Conservation (phyloP, 2,329 filamentous ascomycete genomes). For the Huntiella moniliformis region DNA sequence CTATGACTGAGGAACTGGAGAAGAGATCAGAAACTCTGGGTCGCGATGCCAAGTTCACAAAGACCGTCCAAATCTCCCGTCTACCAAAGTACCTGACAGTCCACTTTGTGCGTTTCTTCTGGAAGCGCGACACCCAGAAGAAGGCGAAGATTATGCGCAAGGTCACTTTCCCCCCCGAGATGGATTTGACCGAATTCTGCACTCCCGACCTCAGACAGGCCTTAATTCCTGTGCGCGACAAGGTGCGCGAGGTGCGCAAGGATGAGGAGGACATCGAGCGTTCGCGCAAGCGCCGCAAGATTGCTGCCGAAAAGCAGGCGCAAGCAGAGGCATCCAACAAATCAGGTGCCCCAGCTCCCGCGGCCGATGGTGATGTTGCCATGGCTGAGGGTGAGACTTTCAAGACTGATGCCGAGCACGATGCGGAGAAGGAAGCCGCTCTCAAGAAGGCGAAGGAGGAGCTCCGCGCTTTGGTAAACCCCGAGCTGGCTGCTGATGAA, state of each 20-base stretch:
- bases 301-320: conserved; percentile 28
- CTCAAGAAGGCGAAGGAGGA: conserved; percentile 75
- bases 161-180: conserved; percentile 83
- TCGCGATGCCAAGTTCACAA: conserved; percentile 70
- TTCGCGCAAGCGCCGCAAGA: conserved; percentile 78
- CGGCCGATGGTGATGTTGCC: conserved; percentile 48
- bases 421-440: conserved; percentile 61
- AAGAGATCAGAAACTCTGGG: conserved; percentile 66
- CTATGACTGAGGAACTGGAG: conserved; percentile 73
- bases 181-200: conserved; percentile 89
- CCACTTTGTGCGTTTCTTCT: conserved; percentile 96
- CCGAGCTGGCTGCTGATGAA: conserved; percentile 54
- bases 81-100: conserved; percentile 90
- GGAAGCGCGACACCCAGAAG: conserved; percentile 87
- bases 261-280: conserved; percentile 88
- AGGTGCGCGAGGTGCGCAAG: conserved; percentile 85
- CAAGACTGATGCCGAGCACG: conserved; percentile 88
- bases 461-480: conserved; percentile 57
- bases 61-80: conserved; percentile 73
- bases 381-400: conserved; percentile 50
- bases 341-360: conserved; percentile 17
- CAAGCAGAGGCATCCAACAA: conserved; percentile 21
- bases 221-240: conserved; percentile 83
- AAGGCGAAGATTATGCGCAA: conserved; percentile 99
- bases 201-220: conserved; percentile 71